A percentile compares a stretch with the other conserved stretches of the same genome.
phyloP scores from a whole-genome alignment of 2,329 filamentous ascomycete species.

The Penicillium palitans region DNA sequence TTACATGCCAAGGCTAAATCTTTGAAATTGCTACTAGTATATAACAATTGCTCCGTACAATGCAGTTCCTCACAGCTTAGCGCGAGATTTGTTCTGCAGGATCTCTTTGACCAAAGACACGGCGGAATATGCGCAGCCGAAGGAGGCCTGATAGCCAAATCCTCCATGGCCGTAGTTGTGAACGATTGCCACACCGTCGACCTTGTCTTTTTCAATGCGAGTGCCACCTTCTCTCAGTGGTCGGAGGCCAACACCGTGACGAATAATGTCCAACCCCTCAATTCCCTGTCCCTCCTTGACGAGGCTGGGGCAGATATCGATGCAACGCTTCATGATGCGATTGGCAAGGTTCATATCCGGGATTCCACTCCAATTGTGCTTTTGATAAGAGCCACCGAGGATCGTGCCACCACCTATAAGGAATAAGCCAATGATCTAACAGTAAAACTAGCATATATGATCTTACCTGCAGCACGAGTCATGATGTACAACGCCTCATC shows the following conservation, averaged over 20 bases:
- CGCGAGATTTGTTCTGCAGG: constrained; percentile 32
- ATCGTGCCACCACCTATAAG: constrained; percentile 71
- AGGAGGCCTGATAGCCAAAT: constrained; percentile 65
- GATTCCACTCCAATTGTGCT: constrained; percentile 74
- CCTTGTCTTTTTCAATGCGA: constrained; percentile 70
- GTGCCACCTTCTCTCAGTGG: constrained; percentile 73
- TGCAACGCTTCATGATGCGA: constrained; percentile 74
- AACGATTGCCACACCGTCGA: constrained; percentile 57
- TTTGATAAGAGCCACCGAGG: constrained; percentile 81
- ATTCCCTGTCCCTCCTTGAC: constrained; percentile 62
- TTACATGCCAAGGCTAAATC: neutral
- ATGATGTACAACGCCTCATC: constrained; percentile 79
- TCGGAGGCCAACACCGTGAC: constrained; percentile 79
- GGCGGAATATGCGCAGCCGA: constrained; percentile 68
- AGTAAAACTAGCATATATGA: neutral
- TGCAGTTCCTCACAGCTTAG: constrained; percentile 31
- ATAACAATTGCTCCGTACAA: neutral
- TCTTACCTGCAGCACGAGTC: constrained; percentile 62
- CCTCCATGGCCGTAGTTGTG: constrained; percentile 51
- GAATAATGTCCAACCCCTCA: constrained; percentile 70
- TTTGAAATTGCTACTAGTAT: neutral
- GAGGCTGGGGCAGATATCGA: constrained; percentile 39
- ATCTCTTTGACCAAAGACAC: constrained; percentile 65
- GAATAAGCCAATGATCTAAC: neutral
- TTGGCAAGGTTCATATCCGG: constrained; percentile 76